phyloP scores from a whole-genome alignment of 176 grass and related monocot species.

The Hordeum vulgare region DNA sequence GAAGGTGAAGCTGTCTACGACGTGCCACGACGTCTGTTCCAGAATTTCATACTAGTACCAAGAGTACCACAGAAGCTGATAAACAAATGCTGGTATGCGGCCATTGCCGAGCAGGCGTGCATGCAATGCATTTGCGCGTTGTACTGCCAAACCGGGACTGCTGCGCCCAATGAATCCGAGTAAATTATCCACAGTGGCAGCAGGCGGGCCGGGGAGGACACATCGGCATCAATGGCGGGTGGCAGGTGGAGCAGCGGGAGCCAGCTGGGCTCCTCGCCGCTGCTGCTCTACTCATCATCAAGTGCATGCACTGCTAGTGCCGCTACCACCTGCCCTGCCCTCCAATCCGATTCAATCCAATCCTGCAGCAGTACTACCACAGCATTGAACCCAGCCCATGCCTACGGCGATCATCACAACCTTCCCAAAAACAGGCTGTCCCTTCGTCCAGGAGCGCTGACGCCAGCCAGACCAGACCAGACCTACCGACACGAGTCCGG shows the following conservation, averaged over 20 bases:
- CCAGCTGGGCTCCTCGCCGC: not conserved
- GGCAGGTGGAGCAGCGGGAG: not conserved
- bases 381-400: not conserved
- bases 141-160: not conserved
- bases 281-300: not conserved
- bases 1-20: too few relatives aligned
- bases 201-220: not conserved
- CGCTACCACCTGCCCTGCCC: not conserved
- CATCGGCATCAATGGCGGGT: not conserved
- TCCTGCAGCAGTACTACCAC: not conserved
- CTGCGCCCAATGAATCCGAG: not conserved
- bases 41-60: not conserved
- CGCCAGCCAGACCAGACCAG: not conserved
- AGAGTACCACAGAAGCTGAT: not conserved
- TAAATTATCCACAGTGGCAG: not conserved
- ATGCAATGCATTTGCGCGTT: not conserved
- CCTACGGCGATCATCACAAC: not conserved
- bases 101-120: not conserved
- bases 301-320: not conserved
- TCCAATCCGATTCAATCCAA: not conserved
- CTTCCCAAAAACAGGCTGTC: not conserved
- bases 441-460: conserved; percentile 5
- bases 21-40: too few relatives aligned
- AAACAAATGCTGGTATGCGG: not conserved
- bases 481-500: not conserved